phyloP scores from a whole-genome alignment of 352 stramenopile species.

The Aphanomyces astaci region DNA sequence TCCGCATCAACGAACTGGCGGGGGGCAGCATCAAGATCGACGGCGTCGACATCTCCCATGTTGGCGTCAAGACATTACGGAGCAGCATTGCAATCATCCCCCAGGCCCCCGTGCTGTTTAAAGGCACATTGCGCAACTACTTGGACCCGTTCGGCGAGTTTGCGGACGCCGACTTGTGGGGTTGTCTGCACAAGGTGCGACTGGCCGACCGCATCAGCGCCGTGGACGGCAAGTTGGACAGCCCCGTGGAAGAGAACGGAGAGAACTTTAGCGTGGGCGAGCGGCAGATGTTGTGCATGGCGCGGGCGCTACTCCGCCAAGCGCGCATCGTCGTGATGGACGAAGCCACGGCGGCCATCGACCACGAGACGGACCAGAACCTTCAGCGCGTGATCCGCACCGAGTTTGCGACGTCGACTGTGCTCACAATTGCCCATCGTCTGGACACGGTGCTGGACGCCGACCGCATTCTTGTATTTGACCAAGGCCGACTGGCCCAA shows the following conservation, averaged over 20 bases:
- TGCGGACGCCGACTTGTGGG: slow-evolving; percentile 47
- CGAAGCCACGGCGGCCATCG: slow-evolving; percentile 56
- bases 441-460: no score
- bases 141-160: slow-evolving; percentile 71
- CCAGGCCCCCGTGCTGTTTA: slow-evolving; percentile 85
- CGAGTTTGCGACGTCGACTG: slow-evolving; percentile 87
- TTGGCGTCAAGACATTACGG: slow-evolving; percentile 56
- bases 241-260: slow-evolving; percentile 77
- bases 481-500: slow-evolving; percentile 84
- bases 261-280: no score
- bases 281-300: no score
- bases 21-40: slow-evolving; percentile 31
- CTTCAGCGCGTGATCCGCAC: slow-evolving; percentile 76
- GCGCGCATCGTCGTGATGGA: no score
- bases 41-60: slow-evolving; percentile 37
- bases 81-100: slow-evolving; percentile 68
- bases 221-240: slow-evolving; percentile 51
- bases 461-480: slow-evolving; percentile 95
- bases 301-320: no score
- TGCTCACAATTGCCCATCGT: no score
- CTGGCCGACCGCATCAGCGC: slow-evolving; percentile 54
- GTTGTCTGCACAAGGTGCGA: slow-evolving; percentile 43
- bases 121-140: slow-evolving; percentile 58
- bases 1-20: no score
- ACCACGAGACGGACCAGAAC: slow-evolving; percentile 71